Base-by-base conservation (phyloP, 2,329 filamentous ascomycete species). In the Aspergillus persii region DNA sequence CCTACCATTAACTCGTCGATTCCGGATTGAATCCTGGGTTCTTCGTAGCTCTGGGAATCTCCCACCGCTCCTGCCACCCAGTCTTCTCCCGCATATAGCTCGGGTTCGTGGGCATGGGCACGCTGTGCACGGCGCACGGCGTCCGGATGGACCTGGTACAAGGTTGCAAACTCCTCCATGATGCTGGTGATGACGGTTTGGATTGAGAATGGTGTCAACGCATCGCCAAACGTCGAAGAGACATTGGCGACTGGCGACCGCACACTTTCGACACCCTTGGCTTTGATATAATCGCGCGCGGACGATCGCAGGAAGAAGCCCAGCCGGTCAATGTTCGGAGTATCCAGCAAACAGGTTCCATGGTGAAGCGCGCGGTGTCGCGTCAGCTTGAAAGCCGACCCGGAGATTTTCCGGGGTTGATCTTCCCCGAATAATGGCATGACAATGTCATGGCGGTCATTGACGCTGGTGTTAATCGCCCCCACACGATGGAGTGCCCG, bases 341-440 rank as follows among this genome's bases (percentile, higher is more conserved):
- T 93, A 36, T 83, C 81, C 2, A 98, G 80, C 48, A 99, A 81
- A 69, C 92, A 95, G 0, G 95, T 99, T 7, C 93, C 95, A 75
- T 99, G 95, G 75, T 99, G 95, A 59, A 99, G 81, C 7, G 92
- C 89, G 49, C 94, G 84, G 52, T 86, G 79, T 27, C 90, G 83
- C 0, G 91, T 97, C 56, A 99, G 81, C 76, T 98, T 98, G 78
- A 96, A 99, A 9, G 95, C 95, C 0, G 92, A 97, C 1, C 95
- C 95, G 0, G 92, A 96, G 9, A 98, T 84, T 74, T 99, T 99
- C 71, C 88, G 85, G 1, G 83, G 81, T 39, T 71, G 70, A 8
- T 61, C 61, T 61, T 70, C 53, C 71, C 64, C 57, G 53, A 82
- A 80, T 58, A 88, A 85, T 23, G 18, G 18, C 50, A 96, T 81